Base-by-base conservation (phyloP, 805 yeast species). In the Saccharomycopsis sp. region DNA sequence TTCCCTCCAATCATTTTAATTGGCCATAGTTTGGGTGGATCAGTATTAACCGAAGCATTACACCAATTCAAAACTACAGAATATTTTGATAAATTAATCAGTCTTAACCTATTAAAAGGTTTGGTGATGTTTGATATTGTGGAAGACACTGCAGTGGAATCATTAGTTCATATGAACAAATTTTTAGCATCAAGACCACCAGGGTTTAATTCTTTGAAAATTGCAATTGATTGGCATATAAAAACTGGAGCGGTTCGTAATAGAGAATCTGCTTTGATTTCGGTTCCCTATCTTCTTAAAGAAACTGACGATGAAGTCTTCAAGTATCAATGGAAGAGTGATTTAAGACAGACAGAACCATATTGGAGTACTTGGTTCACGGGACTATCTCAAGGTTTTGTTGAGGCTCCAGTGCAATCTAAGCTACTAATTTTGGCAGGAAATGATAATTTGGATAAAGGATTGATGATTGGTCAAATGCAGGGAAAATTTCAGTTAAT, bases 11-110 rank as follows among this genome's bases (percentile, higher is more conserved):
- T 84, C 2, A 70, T 79, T 39, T 60, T 87, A 1, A 65, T 88
- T 3, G 97, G 97, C 0, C 98, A 89, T 58, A 85, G 96, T 1
- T 64, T 94, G 25, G 99, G 98, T 4, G 99, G 96, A 0, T 70
- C 96, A 0, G 76, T 92, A 3, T 62, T 86, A 25, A 70, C 95
- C 0, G 67, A 68, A 31, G 69, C 72, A 1, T 56, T 74, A 4
- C 37, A 54, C 9, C 47, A 52, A 13, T 27, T 6, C 3, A 27
- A 47, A 5, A 5, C 21, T 10, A 15, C 5, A 17, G 34, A 31
- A 9, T 35, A n/a, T 2, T 48, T 60, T 2, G 42, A 51, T 4
- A 31, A 33, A 3, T 19, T 28, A 4, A 33, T 40, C 4, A 31
- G 26, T 13, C n/a, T 18, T 25, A 51, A 50, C 3, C 48, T 52